A percentile compares a stretch with the other conserved stretches of the same genome.
These are phyloP conservation scores for Trypanosoma rangeli DNA, from an alignment of 208 protist genomes.

Conservation along the genomic window DNA sequence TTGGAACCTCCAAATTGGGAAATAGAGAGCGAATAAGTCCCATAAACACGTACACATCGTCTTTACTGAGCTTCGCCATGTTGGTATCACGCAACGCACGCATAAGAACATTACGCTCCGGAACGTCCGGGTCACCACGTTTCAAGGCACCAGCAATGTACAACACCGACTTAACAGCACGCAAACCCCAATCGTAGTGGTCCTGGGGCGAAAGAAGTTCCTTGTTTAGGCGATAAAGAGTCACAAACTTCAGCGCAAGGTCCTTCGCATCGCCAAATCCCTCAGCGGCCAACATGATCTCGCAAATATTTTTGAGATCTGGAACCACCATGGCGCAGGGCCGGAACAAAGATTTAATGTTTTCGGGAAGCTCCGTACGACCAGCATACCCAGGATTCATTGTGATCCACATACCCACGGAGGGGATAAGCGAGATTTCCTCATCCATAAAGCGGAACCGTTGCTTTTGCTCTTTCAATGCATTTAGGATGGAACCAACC, in stretches of 20 bases:
- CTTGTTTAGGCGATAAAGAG: slow-evolving; percentile 96
- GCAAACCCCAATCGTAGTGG: slow-evolving; percentile 99
- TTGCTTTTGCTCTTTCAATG: slow-evolving; percentile 95
- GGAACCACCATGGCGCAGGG: slow-evolving; percentile 98
- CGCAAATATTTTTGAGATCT: slow-evolving; percentile 98
- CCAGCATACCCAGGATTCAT: slow-evolving; percentile 98
- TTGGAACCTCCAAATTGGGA: slow-evolving; percentile 94
- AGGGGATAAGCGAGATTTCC: slow-evolving; percentile 90
- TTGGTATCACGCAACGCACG: slow-evolving; percentile 97
- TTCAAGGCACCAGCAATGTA: slow-evolving; percentile 97
- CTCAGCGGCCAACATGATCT: slow-evolving; percentile 98
- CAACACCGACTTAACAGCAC: slow-evolving; percentile 98
- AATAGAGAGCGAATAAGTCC: slow-evolving; percentile 97
- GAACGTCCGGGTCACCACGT: slow-evolving; percentile 93
- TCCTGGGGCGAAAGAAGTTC: slow-evolving; percentile 97
- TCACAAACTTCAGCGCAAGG: slow-evolving; percentile 98
- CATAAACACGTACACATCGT: slow-evolving; percentile 98
- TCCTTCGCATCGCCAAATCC: slow-evolving; percentile 96
- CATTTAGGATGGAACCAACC: slow-evolving; percentile 97
- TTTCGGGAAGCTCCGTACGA: slow-evolving; percentile 97
- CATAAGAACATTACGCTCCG: slow-evolving; percentile 97
- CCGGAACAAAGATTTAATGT: slow-evolving; percentile 97
- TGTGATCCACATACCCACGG: slow-evolving; percentile 96
- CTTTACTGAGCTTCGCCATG: slow-evolving; percentile 97
- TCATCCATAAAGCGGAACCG: slow-evolving; percentile 96